Conservation (phyloP, 495 filamentous ascomycete genomes). For the Tuber melanosporum region DNA sequence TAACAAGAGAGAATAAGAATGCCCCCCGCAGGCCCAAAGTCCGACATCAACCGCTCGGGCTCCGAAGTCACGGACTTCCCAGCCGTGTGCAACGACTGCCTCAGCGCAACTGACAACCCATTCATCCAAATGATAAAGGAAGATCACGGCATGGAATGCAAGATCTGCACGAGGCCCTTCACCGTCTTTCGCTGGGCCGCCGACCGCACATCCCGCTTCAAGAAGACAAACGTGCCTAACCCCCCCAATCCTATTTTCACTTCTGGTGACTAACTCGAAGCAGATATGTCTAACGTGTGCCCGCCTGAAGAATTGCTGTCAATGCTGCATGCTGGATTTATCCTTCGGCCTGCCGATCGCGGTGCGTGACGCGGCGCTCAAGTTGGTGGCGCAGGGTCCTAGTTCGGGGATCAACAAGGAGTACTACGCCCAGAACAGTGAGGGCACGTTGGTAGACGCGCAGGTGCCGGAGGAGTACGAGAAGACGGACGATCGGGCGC, state of each 20-base stretch:
- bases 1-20: conserved; percentile 40
- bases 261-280: neutral
- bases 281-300: conserved; percentile 69
- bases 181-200: conserved; percentile 93
- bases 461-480: conserved; percentile 80
- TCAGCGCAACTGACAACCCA: conserved; percentile 73
- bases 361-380: conserved; percentile 91
- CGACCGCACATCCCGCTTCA: conserved; percentile 64
- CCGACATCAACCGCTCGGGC: conserved; percentile 91
- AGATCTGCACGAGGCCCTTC: conserved; percentile 89
- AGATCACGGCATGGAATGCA: conserved; percentile 76
- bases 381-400: conserved; percentile 91
- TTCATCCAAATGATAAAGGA: conserved; percentile 99
- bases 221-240: conserved; percentile 52
- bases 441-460: conserved; percentile 89
- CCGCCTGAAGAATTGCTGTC: conserved; percentile 80
- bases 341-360: conserved; percentile 89
- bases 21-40: conserved; percentile 66
- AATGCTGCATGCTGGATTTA: conserved; percentile 97
- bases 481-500: conserved; percentile 91
- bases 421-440: conserved; percentile 95
- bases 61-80: conserved; percentile 88
- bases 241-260: no score
- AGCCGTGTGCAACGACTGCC: conserved; percentile 64
- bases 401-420: conserved; percentile 87